These are phyloP conservation scores for Cudoniella acicularis DNA, from an alignment of 495 filamentous ascomycete genomes.

Conservation along the genomic window DNA sequence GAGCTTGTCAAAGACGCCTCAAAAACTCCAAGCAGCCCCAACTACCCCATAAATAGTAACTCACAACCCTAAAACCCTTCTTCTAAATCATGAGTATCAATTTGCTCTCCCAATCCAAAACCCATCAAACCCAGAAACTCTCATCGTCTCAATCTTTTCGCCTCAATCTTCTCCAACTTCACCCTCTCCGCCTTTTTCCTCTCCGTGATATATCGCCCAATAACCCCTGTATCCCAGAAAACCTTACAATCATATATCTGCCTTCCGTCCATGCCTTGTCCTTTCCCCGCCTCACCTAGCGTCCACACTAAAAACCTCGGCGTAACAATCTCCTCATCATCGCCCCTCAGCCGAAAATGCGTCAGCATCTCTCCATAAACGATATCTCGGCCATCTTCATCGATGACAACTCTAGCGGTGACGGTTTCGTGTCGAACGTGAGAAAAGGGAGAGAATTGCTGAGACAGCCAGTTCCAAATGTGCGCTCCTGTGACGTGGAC, in stretches of 20 bases:
- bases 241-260: background rate
- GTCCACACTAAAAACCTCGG: constrained; percentile 11
- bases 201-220: constrained; percentile 10
- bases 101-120: too few relatives aligned
- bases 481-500: background rate
- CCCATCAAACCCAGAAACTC: too few relatives aligned
- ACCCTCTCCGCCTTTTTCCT: background rate
- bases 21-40: too few relatives aligned
- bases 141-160: too few relatives aligned
- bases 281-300: background rate
- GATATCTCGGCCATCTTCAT: background rate
- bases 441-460: background rate
- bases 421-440: background rate
- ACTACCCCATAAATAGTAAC: too few relatives aligned
- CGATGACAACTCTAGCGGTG: background rate
- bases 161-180: background rate
- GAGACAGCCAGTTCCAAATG: background rate
- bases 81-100: too few relatives aligned
- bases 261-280: constrained; percentile 1
- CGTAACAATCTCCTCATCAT: constrained; percentile 7
- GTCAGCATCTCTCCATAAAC: constrained; percentile 6
- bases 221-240: constrained; percentile 13
- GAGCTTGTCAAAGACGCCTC: too few relatives aligned
- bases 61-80: too few relatives aligned
- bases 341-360: constrained; percentile 3